Evolutionary conservation across 2,329 filamentous ascomycete genomes (phyloP).

Genomic region (Pseudogymnoascus sp.): DNA sequence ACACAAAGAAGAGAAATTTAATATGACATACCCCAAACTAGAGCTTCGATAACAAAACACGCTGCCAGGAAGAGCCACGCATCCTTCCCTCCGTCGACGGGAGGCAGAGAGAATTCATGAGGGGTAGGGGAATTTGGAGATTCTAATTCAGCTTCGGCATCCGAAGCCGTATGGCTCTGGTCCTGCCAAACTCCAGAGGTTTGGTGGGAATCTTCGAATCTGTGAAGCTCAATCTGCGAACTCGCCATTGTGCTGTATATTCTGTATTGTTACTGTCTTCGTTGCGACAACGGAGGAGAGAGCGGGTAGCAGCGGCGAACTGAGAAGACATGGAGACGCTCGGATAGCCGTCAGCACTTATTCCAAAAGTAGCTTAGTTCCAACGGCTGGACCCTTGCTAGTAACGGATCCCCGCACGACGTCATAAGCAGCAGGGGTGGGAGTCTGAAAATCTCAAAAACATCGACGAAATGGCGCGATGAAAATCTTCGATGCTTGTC

Average conservation of each 20-base stretch:
- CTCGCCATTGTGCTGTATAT: conserved; percentile 1
- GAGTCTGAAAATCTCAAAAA: background rate
- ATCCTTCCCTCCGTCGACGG: conserved; percentile 29
- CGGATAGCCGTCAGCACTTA: background rate
- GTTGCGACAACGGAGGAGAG: background rate
- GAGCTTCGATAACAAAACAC: conserved; percentile 44
- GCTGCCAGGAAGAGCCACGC: conserved; percentile 42
- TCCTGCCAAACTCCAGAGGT: conserved; percentile 3
- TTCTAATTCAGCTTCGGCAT: background rate
- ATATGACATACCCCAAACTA: conserved; percentile 43
- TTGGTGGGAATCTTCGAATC: conserved; percentile 1
- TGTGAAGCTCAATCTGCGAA: conserved; percentile 3
- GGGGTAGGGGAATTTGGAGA: background rate
- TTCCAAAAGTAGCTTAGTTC: background rate
- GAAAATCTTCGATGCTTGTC: background rate
- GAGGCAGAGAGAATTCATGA: conserved; percentile 28
- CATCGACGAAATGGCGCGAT: background rate
- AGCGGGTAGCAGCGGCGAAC: conserved; percentile 5
- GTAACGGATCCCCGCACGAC: background rate
- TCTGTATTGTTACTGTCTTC: background rate
- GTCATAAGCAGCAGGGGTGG: background rate
- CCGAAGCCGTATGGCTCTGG: background rate
- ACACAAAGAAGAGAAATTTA: background rate
- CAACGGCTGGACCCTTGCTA: background rate
- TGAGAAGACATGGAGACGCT: background rate